Evolutionary conservation across 129 eudicot genomes (phyloP).

Genomic region (Helichrysum umbraculigerum): DNA sequence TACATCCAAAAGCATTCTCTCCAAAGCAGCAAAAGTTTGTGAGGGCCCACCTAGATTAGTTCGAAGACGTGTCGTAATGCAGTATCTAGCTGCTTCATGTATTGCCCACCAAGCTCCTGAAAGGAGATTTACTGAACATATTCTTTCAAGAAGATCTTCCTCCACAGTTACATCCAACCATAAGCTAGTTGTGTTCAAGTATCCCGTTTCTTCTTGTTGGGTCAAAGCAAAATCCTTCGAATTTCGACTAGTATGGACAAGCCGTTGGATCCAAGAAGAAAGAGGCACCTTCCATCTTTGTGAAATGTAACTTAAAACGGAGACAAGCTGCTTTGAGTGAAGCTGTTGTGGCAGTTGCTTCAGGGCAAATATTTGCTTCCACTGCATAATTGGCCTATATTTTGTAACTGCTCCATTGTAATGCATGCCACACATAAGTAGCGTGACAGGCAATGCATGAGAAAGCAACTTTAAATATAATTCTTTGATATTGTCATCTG

Average conservation of each 20-base stretch:
- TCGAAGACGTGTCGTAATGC: slow-evolving; percentile 87
- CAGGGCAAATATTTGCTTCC: slow-evolving; percentile 89
- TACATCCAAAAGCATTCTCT: slow-evolving; percentile 93
- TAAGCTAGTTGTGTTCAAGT: slow-evolving; percentile 42
- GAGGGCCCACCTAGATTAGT: slow-evolving; percentile 99
- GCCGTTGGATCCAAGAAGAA: slow-evolving; percentile 96
- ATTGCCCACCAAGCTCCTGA: slow-evolving; percentile 99
- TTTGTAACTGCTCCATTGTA: slow-evolving; percentile 42
- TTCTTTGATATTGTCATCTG: slow-evolving; percentile 65
- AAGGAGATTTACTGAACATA: slow-evolving; percentile 65
- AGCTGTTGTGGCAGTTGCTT: slow-evolving; percentile 87
- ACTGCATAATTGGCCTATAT: slow-evolving; percentile 50
- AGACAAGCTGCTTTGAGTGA: slow-evolving; percentile 95
- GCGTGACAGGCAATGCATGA: slow-evolving; percentile 61
- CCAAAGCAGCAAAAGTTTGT: slow-evolving; percentile 98
- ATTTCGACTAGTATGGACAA: slow-evolving; percentile 60
- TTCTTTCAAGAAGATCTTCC: slow-evolving; percentile 72
- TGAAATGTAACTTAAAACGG: slow-evolving; percentile 84
- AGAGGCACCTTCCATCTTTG: slow-evolving; percentile 99
- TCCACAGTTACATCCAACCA: slow-evolving; percentile 66
- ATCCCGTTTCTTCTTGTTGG: slow-evolving; percentile 59
- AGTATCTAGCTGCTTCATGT: slow-evolving; percentile 97
- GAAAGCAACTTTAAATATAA: slow-evolving; percentile 67
- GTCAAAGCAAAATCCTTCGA: slow-evolving; percentile 49
- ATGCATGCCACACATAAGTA: slow-evolving; percentile 61